Evolutionary conservation across 805 yeast genomes (phyloP), one percentile per base, ranked within the genome.

Genomic region (Saccharomycopsis selenospora): DNA sequence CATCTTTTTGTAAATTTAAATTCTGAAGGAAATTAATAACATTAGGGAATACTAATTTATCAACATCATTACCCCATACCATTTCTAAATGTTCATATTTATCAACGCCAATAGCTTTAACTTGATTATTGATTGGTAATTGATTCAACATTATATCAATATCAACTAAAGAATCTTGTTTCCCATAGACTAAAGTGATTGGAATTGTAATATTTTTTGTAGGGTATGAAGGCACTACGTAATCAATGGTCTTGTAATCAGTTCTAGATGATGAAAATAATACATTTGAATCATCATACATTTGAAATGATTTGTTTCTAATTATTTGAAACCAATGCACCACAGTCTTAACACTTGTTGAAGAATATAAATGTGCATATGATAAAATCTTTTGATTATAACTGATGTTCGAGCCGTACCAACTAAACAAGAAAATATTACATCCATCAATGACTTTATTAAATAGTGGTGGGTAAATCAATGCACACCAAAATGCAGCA

Each of bases 251-350:
- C 43, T 59, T 48, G 36, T 64, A 68, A 54, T 87, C 95, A 10
- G 20, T 59, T 85, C 44, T 14, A 6, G 40, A 14, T 22, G 49
- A 26, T 8, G 49, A 46, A 13, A 42, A 36, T 8, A 40, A 36
- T 17, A 18, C 23, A 5, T 40, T 42, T 4, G 43, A 42, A 23
- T 46, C 49, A 95, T 83, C 93, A 65, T 80, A 91, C 95, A 93
- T 84, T 63, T 90, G 96, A 63, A 91, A 90, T 43, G 76, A 73
- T 42, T 77, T 77, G 4, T 84, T 72, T 46, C 82, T 72, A 53
- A 91, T 85, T 46, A 91, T 90, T 65, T 88, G 96, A 59, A 88
- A 87, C 96, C 96, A 88, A 65, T 88, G 96, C n/a, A 89, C 97
- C 41, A 88, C 89, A 7, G 85, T 77, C 64, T 90, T 91, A 23